These are phyloP conservation scores for Saccharomyces hybrid DNA, from an alignment of 1,139 yeast genomes.

Conservation along the genomic window DNA sequence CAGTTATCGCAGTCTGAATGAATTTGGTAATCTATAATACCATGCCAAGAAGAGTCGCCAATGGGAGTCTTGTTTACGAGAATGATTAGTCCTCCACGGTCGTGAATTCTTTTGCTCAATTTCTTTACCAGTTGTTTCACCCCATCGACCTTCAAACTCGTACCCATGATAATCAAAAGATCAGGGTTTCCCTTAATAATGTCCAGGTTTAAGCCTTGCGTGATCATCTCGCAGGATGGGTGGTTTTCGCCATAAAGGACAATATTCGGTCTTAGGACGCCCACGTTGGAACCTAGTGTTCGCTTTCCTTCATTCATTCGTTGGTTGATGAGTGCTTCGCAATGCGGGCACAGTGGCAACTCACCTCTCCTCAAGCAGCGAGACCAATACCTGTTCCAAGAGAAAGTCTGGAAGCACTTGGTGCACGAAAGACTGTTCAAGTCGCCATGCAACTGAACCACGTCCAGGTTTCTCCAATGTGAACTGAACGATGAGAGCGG, in stretches of 20 bases:
- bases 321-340: conserved; percentile 40
- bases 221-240: conserved; percentile 74
- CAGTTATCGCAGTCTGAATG: conserved; percentile 77
- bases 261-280: conserved; percentile 70
- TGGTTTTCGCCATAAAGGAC: conserved; percentile 84
- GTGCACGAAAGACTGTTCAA: conserved; percentile 69
- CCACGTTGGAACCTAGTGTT: conserved; percentile 59
- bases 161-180: conserved; percentile 74
- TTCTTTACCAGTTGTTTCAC: conserved; percentile 67
- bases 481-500: not conserved
- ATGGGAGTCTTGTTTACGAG: conserved; percentile 48
- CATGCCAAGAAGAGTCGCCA: conserved; percentile 47
- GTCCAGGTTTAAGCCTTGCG: conserved; percentile 66
- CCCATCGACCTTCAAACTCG: conserved; percentile 81
- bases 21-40: conserved; percentile 50
- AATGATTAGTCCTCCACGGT: conserved; percentile 50
- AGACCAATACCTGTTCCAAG: conserved; percentile 54
- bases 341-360: conserved; percentile 48
- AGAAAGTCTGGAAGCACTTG: conserved; percentile 49
- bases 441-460: conserved; percentile 87
- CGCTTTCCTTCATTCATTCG: conserved; percentile 58
- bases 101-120: conserved; percentile 60
- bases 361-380: conserved; percentile 35
- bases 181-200: conserved; percentile 56
- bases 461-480: conserved; percentile 59